Evolutionary conservation across 768 basidiomycete genomes (phyloP).

Genomic region (Boletellus ananas): DNA sequence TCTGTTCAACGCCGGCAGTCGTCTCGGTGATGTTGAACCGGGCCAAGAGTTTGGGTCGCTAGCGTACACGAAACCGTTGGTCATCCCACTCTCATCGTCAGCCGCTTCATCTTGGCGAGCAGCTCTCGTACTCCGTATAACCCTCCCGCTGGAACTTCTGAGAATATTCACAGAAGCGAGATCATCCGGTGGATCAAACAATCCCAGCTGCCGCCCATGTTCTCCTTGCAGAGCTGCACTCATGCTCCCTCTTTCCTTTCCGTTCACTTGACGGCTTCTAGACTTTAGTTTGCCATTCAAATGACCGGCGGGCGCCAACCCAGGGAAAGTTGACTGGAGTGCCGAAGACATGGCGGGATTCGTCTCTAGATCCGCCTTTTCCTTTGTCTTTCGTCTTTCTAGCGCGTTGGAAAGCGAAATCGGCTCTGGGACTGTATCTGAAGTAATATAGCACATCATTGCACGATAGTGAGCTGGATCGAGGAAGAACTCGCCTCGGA

Average conservation of each 20-base stretch:
- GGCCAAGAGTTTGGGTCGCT: slow-evolving; percentile 25
- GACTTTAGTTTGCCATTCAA: slow-evolving; percentile 37
- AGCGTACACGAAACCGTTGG: slow-evolving; percentile 22
- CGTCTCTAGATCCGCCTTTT: slow-evolving; percentile 54
- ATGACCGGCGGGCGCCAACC: slow-evolving; percentile 17
- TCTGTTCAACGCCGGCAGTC: slow-evolving; percentile 10
- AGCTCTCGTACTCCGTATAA: slow-evolving; percentile 29
- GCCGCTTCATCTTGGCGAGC: slow-evolving; percentile 25
- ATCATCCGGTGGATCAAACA: slow-evolving; percentile 20
- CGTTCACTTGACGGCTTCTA: slow-evolving; percentile 37
- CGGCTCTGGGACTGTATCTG: slow-evolving; percentile 68
- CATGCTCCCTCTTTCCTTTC: slow-evolving; percentile 32
- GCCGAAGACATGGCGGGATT: slow-evolving; percentile 49
- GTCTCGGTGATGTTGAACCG: slow-evolving; percentile 23
- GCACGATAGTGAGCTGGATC: not conserved
- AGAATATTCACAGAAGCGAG: slow-evolving; percentile 15
- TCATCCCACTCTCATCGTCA: slow-evolving; percentile 18
- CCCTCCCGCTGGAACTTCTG: slow-evolving; percentile 30
- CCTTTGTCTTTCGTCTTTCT: slow-evolving; percentile 46
- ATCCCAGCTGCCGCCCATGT: slow-evolving; percentile 15
- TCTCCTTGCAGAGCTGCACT: slow-evolving; percentile 25
- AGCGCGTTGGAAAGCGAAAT: slow-evolving; percentile 60
- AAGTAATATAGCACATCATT: slow-evolving; percentile 3
- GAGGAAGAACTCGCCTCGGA: slow-evolving; percentile 46
- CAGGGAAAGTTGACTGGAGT: slow-evolving; percentile 26